Evolutionary conservation across 805 yeast species (phyloP).

Genomic region (Metschnikowia cerradonensis): DNA sequence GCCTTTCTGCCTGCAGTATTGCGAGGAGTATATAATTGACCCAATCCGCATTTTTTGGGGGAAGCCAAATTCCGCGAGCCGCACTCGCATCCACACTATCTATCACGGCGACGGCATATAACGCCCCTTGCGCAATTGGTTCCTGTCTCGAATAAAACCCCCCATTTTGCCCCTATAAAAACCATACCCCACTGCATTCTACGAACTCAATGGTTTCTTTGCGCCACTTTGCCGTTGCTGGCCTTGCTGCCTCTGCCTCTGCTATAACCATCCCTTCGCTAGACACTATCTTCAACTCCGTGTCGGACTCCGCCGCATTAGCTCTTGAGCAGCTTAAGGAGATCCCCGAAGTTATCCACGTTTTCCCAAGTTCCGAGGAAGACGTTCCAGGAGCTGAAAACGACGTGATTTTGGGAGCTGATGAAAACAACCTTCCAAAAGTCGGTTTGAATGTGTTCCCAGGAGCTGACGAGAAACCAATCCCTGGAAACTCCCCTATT

Average conservation of each 20-base stretch:
- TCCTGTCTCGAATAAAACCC: background rate
- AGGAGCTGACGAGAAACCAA: constrained; percentile 50
- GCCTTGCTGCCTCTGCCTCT: constrained; percentile 12
- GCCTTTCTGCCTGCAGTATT: background rate
- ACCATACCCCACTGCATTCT: background rate
- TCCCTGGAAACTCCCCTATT: constrained; percentile 90
- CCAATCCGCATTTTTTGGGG: background rate
- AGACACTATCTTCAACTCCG: constrained; percentile 11
- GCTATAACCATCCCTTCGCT: constrained; percentile 15
- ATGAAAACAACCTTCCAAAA: no score
- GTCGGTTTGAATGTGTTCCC: constrained; percentile 10
- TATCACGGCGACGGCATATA: constrained; percentile 1
- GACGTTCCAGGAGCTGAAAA: constrained; percentile 21
- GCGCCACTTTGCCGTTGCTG: constrained; percentile 13
- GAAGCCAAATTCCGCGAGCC: background rate
- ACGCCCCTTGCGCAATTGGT: constrained; percentile 1
- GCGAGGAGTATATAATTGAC: background rate
- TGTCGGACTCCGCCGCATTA: constrained; percentile 7
- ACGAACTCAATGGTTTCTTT: constrained; percentile 13
- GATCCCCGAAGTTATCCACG: constrained; percentile 8
- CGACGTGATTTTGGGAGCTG: no score
- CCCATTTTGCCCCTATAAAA: background rate
- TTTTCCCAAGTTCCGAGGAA: constrained; percentile 30
- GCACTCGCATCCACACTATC: background rate
- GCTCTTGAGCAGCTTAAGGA: constrained; percentile 3